Evolutionary conservation across 768 basidiomycete species (phyloP), one percentile per base, ranked within the genome.

Genomic region (Pluteus cervinus): DNA sequence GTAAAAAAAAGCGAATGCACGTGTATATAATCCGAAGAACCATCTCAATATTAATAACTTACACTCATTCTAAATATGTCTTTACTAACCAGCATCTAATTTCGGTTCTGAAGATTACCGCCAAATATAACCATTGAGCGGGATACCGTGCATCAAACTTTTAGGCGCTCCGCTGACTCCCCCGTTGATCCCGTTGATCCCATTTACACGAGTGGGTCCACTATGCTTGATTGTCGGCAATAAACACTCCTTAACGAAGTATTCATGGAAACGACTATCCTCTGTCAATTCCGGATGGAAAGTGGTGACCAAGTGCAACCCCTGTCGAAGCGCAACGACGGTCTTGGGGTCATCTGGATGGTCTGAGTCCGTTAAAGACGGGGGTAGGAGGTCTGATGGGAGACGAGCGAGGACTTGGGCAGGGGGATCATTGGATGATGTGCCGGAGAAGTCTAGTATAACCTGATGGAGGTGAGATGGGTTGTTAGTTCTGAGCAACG

Each of bases 201-300:
- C n/a, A n/a, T n/a, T n/a, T n/a, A n/a, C n/a, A n/a, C n/a, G n/a
- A n/a, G n/a, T n/a, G n/a, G n/a, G n/a, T n/a, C n/a, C n/a, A n/a
- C n/a, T n/a, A n/a, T n/a, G n/a, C 14, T 31, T 36, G 35, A 24
- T 45, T 34, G 38, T 47, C 29, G 59, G 44, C 4, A 79, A 42
- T 7, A 92, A 85, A 50, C 86, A 90, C 50, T 80, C 72, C 38
- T 68, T 68, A 28, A 94, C 68, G 52, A 94, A 97, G 56, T 86
- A 94, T 43, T 94, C 86, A 57, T 96, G 93, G 52, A 97, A 88
- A 25, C 93, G 77, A 41, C 75, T 61, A 52, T 98, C 94, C 40
- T 71, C 69, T 16, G 88, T 92, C 30, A 98, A 66, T 57, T 98
- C 94, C 0, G 93, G 94, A 53, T 98, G 94, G 64, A 96, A 97